phyloP scores from a whole-genome alignment of 306 rosid genomes.

The Begonia peltatifolia region DNA sequence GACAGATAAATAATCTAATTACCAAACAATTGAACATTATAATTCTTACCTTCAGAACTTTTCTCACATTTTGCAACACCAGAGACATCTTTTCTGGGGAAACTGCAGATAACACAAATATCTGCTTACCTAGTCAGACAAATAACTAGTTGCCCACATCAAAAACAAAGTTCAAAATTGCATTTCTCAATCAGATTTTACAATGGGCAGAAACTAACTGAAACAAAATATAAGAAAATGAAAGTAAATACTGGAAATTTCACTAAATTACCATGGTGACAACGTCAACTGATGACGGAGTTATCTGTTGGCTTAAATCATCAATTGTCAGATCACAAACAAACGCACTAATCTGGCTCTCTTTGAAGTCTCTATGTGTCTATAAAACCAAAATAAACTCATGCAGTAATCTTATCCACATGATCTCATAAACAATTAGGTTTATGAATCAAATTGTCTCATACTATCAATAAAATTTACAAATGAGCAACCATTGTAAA shows the following conservation, averaged over 20 bases:
- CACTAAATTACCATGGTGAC: conserved; percentile 67
- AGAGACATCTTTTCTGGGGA: conserved; percentile 86
- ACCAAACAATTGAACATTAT: neutral
- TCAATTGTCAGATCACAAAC: conserved; percentile 83
- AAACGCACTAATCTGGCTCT: conserved; percentile 54
- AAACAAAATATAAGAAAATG: conserved; percentile 3
- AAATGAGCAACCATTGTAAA: too few relatives aligned
- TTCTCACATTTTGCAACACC: conserved; percentile 61
- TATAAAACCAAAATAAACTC: conserved; percentile 19
- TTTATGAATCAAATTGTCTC: neutral
- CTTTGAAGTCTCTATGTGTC: conserved; percentile 67
- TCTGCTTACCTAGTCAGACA: conserved; percentile 80
- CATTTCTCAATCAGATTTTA: too few relatives aligned
- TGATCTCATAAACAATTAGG: neutral
- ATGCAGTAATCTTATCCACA: conserved; percentile 2
- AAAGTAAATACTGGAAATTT: conserved; percentile 6
- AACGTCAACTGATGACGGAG: conserved; percentile 64
- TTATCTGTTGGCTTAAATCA: conserved; percentile 50
- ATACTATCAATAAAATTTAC: too few relatives aligned
- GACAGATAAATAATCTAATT: too few relatives aligned
- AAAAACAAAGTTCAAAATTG: too few relatives aligned
- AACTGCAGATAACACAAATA: conserved; percentile 92
- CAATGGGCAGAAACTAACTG: conserved; percentile 3
- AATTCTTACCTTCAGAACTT: conserved; percentile 47
- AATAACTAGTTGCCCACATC: too few relatives aligned